A percentile compares a stretch with the other conserved stretches of the same genome.
These are phyloP conservation scores for Lactarius hatsudake DNA, from an alignment of 768 basidiomycete species.

Conservation along the genomic window DNA sequence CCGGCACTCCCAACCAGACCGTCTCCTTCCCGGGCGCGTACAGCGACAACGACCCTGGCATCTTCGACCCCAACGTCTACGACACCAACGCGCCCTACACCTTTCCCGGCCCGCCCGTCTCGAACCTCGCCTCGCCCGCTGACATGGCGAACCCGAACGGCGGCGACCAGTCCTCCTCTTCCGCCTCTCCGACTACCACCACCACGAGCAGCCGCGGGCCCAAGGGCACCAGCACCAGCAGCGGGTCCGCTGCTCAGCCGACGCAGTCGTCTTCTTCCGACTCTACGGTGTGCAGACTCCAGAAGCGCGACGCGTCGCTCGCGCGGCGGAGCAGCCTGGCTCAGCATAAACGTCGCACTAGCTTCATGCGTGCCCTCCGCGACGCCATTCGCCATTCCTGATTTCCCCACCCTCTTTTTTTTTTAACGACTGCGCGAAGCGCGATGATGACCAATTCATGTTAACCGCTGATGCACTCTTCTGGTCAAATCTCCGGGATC, in stretches of 20 bases:
- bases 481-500: neutral
- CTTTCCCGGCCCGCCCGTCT: constrained; percentile 26
- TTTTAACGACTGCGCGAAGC: neutral
- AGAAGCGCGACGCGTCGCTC: constrained; percentile 3
- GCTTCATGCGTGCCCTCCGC: constrained; percentile 17
- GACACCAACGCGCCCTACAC: neutral
- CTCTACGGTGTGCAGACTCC: constrained; percentile 8
- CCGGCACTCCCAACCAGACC: constrained; percentile 51
- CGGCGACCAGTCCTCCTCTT: neutral
- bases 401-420: neutral
- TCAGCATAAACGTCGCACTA: constrained; percentile 8
- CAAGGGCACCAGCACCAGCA: neutral
- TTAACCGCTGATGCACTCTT: neutral
- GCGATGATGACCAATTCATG: constrained; percentile 4
- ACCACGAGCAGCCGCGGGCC: neutral
- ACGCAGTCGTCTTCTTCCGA: neutral
- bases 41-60: constrained; percentile 65
- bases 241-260: constrained; percentile 1
- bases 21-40: constrained; percentile 75
- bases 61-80: constrained; percentile 49
- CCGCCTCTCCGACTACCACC: neutral
- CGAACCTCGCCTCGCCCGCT: constrained; percentile 25
- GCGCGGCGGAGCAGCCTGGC: constrained; percentile 4
- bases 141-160: neutral
- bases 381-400: constrained; percentile 12